Percentiles rank a stretch among this genome's conserved stretches.
Evolutionary conservation across 2,329 filamentous ascomycete genomes (phyloP).

Genomic region (Fusarium transvaalense): DNA sequence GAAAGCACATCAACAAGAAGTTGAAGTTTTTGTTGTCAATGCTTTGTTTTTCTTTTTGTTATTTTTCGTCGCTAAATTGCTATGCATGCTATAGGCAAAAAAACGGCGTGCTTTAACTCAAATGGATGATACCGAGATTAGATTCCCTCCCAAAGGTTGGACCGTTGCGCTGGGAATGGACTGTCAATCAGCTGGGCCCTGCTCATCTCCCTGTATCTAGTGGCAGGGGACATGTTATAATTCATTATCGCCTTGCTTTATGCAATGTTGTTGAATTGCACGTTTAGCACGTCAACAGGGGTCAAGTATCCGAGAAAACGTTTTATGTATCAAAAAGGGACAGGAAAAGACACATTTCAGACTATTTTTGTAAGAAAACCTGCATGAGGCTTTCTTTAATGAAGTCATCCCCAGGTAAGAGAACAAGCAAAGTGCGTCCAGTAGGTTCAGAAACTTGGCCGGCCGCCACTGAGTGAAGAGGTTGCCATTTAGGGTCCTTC

Average conservation of each 20-base stretch:
- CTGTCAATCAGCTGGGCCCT: slow-evolving; percentile 30
- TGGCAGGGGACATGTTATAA: slow-evolving; percentile 30
- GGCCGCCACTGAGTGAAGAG: slow-evolving; percentile 20
- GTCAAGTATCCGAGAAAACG: background rate
- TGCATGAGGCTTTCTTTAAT: slow-evolving; percentile 6
- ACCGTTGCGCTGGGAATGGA: slow-evolving; percentile 47
- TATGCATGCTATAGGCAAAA: slow-evolving; percentile 21
- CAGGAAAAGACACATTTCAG: background rate
- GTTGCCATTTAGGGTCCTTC: slow-evolving; percentile 16
- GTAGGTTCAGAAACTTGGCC: slow-evolving; percentile 28
- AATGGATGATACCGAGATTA: slow-evolving; percentile 48
- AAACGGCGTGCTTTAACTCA: slow-evolving; percentile 37
- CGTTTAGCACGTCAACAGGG: slow-evolving; percentile 12
- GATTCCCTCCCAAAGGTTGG: slow-evolving; percentile 38
- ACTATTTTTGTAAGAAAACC: background rate
- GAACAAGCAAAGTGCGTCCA: slow-evolving; percentile 7
- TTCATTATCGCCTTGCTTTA: slow-evolving; percentile 20
- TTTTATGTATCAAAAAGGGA: slow-evolving; percentile 9
- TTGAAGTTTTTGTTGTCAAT: background rate
- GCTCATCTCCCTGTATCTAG: slow-evolving; percentile 18
- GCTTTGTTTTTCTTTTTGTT: slow-evolving; percentile 9
- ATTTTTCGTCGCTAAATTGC: slow-evolving; percentile 10
- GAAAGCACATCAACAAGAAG: background rate
- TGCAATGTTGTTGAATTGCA: slow-evolving; percentile 12
- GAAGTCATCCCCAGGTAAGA: slow-evolving; percentile 24